Evolutionary conservation across 805 yeast genomes (phyloP).

Genomic region (Wickerhamiella occidentalis): DNA sequence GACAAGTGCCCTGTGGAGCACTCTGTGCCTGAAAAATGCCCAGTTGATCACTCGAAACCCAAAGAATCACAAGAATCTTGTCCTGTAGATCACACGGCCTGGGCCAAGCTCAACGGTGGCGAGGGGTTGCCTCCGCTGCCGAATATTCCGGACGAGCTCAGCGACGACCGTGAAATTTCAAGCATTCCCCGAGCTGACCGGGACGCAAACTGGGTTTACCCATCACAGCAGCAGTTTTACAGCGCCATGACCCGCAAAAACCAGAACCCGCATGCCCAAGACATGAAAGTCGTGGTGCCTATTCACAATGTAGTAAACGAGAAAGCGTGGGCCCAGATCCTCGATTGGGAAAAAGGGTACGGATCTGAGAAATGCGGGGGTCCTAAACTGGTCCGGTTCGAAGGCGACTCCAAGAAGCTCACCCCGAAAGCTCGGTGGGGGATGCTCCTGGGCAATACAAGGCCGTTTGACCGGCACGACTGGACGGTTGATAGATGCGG

Average conservation of each 20-base stretch:
- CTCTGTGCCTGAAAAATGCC: slow-evolving; percentile 19
- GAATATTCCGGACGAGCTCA: slow-evolving; percentile 32
- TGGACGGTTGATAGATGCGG: slow-evolving; percentile 89
- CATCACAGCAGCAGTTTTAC: slow-evolving; percentile 87
- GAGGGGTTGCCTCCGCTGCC: slow-evolving; percentile 26
- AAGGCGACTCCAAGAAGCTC: slow-evolving; percentile 73
- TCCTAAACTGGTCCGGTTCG: slow-evolving; percentile 67
- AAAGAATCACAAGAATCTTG: slow-evolving; percentile 23
- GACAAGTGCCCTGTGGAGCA: slow-evolving; percentile 43
- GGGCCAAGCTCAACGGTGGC: slow-evolving; percentile 23
- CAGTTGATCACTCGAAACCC: slow-evolving; percentile 18
- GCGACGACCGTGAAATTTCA: slow-evolving; percentile 64
- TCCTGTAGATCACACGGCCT: slow-evolving; percentile 16
- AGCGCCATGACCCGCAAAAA: slow-evolving; percentile 89
- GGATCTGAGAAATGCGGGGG: slow-evolving; percentile 55
- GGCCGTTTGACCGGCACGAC: slow-evolving; percentile 93
- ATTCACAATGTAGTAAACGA: slow-evolving; percentile 91
- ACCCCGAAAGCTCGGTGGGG: slow-evolving; percentile 81
- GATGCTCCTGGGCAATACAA: slow-evolving; percentile 50
- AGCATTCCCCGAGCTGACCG: slow-evolving; percentile 72
- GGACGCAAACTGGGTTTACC: slow-evolving; percentile 75
- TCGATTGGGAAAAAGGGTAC: slow-evolving; percentile 56
- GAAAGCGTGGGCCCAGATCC: slow-evolving; percentile 76
- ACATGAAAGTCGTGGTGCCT: slow-evolving; percentile 86
- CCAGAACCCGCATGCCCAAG: slow-evolving; percentile 69